Percentiles rank a stretch among this genome's conserved stretches.
These are phyloP conservation scores for Pythium sp. DNA, from an alignment of 352 stramenopile genomes.

Conservation along the genomic window DNA sequence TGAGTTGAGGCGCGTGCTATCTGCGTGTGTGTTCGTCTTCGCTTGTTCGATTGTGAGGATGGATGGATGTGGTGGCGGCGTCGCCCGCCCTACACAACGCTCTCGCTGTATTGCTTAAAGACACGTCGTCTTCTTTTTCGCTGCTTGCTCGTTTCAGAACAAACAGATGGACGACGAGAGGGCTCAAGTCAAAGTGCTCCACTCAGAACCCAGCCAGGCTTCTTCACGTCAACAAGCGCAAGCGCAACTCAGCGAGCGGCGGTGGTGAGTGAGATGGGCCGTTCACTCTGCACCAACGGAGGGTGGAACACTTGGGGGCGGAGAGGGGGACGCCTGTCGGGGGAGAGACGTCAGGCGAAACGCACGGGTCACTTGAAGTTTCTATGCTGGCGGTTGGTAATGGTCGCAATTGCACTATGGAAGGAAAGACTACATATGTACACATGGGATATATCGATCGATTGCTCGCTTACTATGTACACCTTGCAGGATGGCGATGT, in stretches of 20 bases:
- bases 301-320: conserved; percentile 5
- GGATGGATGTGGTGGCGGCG: neutral
- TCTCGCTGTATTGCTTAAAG: neutral
- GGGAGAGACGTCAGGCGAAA: conserved; percentile 1
- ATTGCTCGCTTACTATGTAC: neutral
- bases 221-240: conserved; percentile 1
- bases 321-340: neutral
- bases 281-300: neutral
- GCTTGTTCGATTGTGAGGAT: neutral
- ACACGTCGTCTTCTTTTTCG: neutral
- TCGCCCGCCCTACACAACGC: neutral
- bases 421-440: neutral
- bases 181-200: neutral
- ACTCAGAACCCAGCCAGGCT: neutral
- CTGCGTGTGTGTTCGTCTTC: neutral
- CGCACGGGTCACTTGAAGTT: neutral
- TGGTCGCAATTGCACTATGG: neutral
- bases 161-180: neutral
- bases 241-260: neutral
- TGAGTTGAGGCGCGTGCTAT: neutral
- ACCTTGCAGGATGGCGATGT: too few species aligned
- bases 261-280: neutral
- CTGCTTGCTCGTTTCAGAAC: conserved; percentile 2
- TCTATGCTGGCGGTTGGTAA: conserved; percentile 1
- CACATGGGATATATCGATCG: neutral